Evolutionary conservation across 73 alveolate species (phyloP).

Genomic region (Tetrahymena elliotti): DNA sequence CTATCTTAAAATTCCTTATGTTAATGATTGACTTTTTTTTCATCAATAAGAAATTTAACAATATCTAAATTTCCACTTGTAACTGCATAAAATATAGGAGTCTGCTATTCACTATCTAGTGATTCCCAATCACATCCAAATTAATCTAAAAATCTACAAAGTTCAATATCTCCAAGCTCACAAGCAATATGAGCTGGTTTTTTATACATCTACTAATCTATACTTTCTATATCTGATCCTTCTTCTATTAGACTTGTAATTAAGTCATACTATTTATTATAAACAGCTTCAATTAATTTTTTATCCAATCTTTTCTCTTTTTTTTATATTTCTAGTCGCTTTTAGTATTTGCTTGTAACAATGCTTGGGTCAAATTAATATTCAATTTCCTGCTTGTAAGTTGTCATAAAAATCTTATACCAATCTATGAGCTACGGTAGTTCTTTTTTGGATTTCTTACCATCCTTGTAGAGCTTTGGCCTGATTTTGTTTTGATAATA

Average conservation of each 20-base stretch:
- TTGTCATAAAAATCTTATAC: not conserved
- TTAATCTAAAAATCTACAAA: not conserved
- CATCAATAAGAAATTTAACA: conserved; percentile 7
- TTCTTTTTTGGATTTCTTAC: not conserved
- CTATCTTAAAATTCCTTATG: conserved; percentile 30
- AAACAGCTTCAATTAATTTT: not conserved
- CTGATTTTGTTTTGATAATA: not conserved
- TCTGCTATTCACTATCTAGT: conserved; percentile 16
- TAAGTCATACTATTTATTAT: not conserved
- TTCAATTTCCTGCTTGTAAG: not conserved
- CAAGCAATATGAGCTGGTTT: not conserved
- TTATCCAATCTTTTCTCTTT: not conserved
- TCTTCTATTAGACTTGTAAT: not conserved
- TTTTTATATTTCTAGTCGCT: not conserved
- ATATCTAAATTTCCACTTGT: not conserved
- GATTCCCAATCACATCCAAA: conserved; percentile 36
- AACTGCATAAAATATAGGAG: conserved; percentile 38
- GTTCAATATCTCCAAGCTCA: not conserved
- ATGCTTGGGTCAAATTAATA: not conserved
- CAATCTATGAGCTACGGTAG: not conserved
- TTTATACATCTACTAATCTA: not conserved
- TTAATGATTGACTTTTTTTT: conserved; percentile 19
- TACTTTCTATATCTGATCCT: not conserved
- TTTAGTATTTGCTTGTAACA: not conserved
- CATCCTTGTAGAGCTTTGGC: not conserved